phyloP scores from a whole-genome alignment of 768 basidiomycete genomes.

The Collybia mongolica region DNA sequence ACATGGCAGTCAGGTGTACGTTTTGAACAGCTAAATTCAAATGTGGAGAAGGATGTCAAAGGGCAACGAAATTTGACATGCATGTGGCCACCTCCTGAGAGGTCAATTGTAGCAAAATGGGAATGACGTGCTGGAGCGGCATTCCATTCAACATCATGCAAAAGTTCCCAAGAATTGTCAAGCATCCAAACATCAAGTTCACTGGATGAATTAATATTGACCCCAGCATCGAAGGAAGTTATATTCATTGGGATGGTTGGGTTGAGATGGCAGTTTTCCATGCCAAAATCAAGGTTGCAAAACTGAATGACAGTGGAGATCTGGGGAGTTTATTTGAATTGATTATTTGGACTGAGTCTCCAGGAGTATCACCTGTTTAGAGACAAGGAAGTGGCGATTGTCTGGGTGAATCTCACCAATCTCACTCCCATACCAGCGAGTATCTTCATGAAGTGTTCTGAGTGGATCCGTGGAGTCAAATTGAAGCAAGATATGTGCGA shows the following conservation, averaged over 20 bases:
- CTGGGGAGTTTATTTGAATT: neutral
- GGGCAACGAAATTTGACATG: conserved; percentile 8
- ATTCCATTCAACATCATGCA: conserved; percentile 1
- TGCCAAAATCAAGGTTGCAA: conserved; percentile 9
- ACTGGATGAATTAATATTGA: neutral
- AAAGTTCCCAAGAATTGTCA: conserved; percentile 5
- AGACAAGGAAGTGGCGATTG: conserved; percentile 8
- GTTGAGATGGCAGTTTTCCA: conserved; percentile 11
- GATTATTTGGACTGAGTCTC: neutral
- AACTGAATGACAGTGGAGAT: conserved; percentile 10
- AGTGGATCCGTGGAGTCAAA: neutral
- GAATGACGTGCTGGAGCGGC: conserved; percentile 5
- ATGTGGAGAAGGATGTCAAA: conserved; percentile 5
- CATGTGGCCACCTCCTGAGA: conserved; percentile 1
- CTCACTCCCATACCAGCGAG: neutral
- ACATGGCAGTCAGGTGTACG: conserved; percentile 4
- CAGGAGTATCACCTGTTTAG: neutral
- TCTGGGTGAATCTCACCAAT: conserved; percentile 9
- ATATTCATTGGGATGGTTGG: conserved; percentile 4
- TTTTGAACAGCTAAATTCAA: conserved; percentile 9
- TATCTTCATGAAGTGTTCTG: neutral
- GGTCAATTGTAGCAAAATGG: conserved; percentile 7
- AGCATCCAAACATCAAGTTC: conserved; percentile 10
- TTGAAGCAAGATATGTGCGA: conserved; percentile 1
- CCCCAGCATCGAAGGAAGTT: conserved; percentile 3